Conservation (phyloP, 169 alveolate species). For the Plasmodium sp. region DNA sequence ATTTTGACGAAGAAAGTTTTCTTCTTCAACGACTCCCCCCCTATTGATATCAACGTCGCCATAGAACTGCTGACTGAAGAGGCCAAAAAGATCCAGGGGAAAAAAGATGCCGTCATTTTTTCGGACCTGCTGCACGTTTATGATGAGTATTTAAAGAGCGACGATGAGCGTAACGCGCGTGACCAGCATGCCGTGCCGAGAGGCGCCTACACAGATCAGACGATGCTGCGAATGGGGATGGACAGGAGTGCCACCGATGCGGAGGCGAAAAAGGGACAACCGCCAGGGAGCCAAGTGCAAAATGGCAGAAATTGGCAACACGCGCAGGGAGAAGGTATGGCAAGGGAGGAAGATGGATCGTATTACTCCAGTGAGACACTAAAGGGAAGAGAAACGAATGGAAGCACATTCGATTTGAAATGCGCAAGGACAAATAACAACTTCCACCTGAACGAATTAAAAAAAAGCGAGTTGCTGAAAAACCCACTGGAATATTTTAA, state of each 20-base stretch:
- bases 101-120: conserved; percentile 14
- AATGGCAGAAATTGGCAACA: background rate
- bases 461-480: background rate
- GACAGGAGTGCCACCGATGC: background rate
- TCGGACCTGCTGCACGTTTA: conserved; percentile 29
- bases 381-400: background rate
- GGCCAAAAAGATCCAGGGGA: conserved; percentile 23
- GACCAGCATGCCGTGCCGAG: background rate
- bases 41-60: conserved; percentile 19
- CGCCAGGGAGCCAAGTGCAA: background rate
- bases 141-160: conserved; percentile 51
- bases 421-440: background rate
- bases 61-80: conserved; percentile 40
- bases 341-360: background rate
- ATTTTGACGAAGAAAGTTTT: background rate
- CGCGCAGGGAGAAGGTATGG: background rate
- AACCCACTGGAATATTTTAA: conserved; percentile 16
- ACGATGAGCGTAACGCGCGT: conserved; percentile 1
- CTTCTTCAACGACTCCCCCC: background rate
- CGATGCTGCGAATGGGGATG: background rate
- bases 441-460: background rate
- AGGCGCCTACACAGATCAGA: background rate
- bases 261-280: background rate
- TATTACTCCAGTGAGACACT: background rate
- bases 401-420: background rate